Evolutionary conservation across 2,329 filamentous ascomycete genomes (phyloP), one percentile per base, ranked within the genome.

Genomic region (Aphanoascus verrucosus): DNA sequence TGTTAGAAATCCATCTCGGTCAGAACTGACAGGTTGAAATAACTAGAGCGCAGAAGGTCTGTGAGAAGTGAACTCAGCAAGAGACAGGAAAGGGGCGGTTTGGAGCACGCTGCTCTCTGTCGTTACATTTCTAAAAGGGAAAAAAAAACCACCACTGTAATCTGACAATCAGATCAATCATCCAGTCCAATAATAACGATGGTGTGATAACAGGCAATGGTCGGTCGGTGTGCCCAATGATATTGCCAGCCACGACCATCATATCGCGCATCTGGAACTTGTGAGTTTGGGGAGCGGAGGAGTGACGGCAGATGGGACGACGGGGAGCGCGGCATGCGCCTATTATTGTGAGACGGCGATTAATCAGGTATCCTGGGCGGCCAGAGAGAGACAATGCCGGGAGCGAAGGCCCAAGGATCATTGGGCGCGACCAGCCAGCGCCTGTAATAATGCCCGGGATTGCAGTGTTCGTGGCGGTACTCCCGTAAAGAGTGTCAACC

Each of bases 251-350:
- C 11, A 17, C 31, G 31, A 28, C 15, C 49, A 51, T 44, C 4
- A 12, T 8, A 15, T 2, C 28, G 40, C 12, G 8, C 42, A 43
- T 23, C 48, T 43, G 48, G 48, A 43, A 50, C 48, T 37, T 4
- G n/a, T 2, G 35, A 42, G 19, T 42, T 15, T 20, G 15, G 17
- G 19, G 15, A 42, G 8, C 9, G 9, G 12, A 42, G 17, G 8
- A 42, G 17, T 42, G 8, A 42, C 17, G 2, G 12, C 19, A 32
- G 3, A 34, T 49, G 38, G 7, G 12, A 32, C 8, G 15, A 37
- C 11, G 15, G 35, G 46, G 35, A 50, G 38, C 49, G 49, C 49
- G 38, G 8, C 32, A 51, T 51, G 49, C 49, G 40, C 49, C 49
- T 51, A 44, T 28, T 28, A 28, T 23, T 17, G 31, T 34, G 40